phyloP scores from a whole-genome alignment of 306 rosid genomes.

The Boehmeria nivea region DNA sequence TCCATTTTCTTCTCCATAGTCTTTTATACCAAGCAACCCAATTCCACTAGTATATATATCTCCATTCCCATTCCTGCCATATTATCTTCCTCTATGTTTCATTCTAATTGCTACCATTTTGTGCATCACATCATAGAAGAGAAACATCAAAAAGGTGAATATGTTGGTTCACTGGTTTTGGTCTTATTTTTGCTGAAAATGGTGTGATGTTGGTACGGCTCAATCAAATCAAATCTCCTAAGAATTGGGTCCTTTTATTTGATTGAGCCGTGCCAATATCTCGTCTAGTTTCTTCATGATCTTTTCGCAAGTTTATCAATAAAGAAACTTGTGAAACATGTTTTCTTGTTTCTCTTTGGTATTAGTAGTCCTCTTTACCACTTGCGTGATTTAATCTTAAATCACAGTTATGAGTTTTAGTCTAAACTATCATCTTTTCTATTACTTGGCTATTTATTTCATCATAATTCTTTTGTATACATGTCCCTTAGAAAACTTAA shows the following conservation, averaged over 20 bases:
- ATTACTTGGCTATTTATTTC: too few relatives aligned
- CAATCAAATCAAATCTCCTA: conserved; percentile 76
- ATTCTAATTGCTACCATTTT: neutral
- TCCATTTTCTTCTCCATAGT: conserved; percentile 20
- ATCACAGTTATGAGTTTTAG: too few relatives aligned
- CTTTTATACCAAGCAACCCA: neutral
- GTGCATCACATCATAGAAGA: neutral
- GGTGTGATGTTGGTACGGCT: conserved; percentile 63
- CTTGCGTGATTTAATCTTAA: too few relatives aligned
- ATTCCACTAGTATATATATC: too few relatives aligned
- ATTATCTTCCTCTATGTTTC: too few relatives aligned
- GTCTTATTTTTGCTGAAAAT: neutral
- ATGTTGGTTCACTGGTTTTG: neutral
- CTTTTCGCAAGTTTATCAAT: neutral
- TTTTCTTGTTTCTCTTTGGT: too few relatives aligned
- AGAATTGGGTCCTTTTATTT: conserved; percentile 49
- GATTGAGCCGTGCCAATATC: conserved; percentile 99
- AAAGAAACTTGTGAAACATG: too few relatives aligned
- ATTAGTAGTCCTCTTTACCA: too few relatives aligned
- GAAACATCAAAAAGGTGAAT: conserved; percentile 9
- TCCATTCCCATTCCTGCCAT: conserved; percentile 1
- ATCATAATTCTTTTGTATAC: too few relatives aligned
- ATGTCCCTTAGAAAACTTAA: too few relatives aligned
- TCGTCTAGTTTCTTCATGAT: neutral
- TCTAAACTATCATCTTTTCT: too few relatives aligned